Conservation (phyloP, 2,329 filamentous ascomycete species). For the Neoscytalidium dimidiatum region DNA sequence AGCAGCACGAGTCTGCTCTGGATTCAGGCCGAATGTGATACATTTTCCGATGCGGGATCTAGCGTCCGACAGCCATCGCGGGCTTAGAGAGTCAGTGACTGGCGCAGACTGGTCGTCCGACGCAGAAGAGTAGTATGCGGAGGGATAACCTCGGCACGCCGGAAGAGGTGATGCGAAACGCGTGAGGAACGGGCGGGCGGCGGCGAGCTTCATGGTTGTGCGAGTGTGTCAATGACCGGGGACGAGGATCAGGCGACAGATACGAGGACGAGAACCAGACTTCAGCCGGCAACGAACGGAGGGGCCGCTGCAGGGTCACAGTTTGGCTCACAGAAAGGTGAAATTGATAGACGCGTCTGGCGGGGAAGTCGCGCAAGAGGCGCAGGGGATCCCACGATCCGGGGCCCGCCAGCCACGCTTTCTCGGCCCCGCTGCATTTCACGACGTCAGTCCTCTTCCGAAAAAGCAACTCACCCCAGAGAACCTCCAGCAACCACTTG, state of each 20-base stretch:
- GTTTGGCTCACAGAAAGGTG: constrained; percentile 4
- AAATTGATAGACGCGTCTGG: neutral
- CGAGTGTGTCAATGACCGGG: neutral
- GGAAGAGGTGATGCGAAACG: neutral
- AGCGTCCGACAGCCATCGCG: constrained; percentile 71
- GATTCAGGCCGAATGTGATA: constrained; percentile 70
- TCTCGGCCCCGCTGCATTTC: constrained; percentile 7
- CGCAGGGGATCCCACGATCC: neutral
- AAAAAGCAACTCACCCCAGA: neutral
- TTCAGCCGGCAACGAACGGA: neutral
- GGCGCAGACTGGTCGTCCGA: constrained; percentile 20
- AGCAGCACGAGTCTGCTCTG: constrained; percentile 60
- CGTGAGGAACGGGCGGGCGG: constrained; percentile 14
- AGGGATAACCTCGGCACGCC: constrained; percentile 6
- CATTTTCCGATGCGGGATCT: constrained; percentile 71
- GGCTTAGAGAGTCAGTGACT: constrained; percentile 39
- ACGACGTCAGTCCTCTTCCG: constrained; percentile 14
- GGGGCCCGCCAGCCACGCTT: constrained; percentile 6
- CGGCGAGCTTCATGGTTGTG: constrained; percentile 4
- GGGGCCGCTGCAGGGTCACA: neutral
- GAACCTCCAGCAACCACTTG: neutral
- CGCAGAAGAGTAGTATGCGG: constrained; percentile 8
- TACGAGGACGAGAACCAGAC: neutral
- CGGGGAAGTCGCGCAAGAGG: constrained; percentile 4
- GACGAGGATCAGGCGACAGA: neutral